phyloP scores from a whole-genome alignment of 163 green algal species.

The Scenedesmus sp. region DNA sequence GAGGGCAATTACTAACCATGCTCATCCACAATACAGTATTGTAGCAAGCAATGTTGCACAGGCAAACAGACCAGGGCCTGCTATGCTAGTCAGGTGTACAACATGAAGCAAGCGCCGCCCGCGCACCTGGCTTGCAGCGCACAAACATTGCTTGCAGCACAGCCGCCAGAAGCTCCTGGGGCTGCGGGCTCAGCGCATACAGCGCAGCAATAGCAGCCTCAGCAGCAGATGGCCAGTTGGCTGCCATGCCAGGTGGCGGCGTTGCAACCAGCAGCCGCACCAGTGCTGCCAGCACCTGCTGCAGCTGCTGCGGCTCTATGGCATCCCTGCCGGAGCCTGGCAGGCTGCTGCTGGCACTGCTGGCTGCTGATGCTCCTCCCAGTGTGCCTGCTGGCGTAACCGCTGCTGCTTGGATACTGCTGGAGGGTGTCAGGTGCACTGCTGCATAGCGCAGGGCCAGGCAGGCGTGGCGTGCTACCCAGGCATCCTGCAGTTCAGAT shows the following conservation, averaged over 20 bases:
- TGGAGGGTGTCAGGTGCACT: neutral
- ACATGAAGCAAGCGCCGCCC: neutral
- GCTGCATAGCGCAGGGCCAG: slow-evolving; percentile 58
- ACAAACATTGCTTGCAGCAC: slow-evolving; percentile 71
- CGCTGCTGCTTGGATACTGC: slow-evolving; percentile 32
- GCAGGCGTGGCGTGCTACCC: slow-evolving; percentile 76
- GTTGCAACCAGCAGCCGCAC: slow-evolving; percentile 36
- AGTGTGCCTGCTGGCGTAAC: neutral
- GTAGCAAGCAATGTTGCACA: too few relatives aligned
- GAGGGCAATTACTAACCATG: too few relatives aligned
- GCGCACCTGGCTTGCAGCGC: neutral
- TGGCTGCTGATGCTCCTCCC: slow-evolving; percentile 3
- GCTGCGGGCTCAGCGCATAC: slow-evolving; percentile 83
- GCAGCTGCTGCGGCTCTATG: neutral
- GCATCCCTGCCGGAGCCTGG: neutral
- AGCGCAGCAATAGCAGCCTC: slow-evolving; percentile 83
- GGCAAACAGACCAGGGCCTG: too few relatives aligned
- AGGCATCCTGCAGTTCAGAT: slow-evolving; percentile 60
- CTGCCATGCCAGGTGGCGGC: neutral
- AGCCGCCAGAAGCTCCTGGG: slow-evolving; percentile 65
- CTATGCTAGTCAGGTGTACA: neutral
- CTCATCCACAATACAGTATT: too few relatives aligned
- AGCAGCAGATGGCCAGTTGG: slow-evolving; percentile 74
- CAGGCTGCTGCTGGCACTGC: neutral
- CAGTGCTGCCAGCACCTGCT: slow-evolving; percentile 36